phyloP scores from a whole-genome alignment of 768 basidiomycete species.

The Leucogyrophana mollusca region DNA sequence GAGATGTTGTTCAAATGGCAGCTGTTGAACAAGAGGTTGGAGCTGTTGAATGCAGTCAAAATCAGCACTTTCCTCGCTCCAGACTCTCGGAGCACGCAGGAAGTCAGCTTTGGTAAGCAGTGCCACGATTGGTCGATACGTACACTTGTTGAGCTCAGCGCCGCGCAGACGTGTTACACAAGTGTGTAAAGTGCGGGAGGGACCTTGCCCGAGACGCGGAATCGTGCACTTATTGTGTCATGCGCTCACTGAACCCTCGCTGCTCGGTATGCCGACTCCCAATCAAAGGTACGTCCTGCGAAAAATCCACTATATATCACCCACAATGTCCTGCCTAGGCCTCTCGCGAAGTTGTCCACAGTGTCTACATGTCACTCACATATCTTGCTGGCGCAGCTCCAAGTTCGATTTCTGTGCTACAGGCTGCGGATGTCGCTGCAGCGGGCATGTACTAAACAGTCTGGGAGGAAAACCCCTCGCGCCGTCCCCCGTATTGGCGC shows the following conservation, averaged over 20 bases:
- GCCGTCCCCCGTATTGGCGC: too few species aligned
- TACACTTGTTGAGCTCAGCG: constrained; percentile 6
- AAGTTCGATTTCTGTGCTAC: constrained; percentile 55
- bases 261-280: constrained; percentile 79
- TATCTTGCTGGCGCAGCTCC: constrained; percentile 55
- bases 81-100: constrained; percentile 26
- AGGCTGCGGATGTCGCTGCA: constrained; percentile 68
- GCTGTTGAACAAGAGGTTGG: constrained; percentile 65
- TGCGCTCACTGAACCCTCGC: constrained; percentile 41
- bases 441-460: constrained; percentile 15
- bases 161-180: constrained; percentile 44
- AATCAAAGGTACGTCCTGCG: constrained; percentile 54
- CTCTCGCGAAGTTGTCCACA: constrained; percentile 59
- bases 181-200: constrained; percentile 45
- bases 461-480: too few species aligned
- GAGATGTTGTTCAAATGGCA: constrained; percentile 77
- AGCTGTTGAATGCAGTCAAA: constrained; percentile 67
- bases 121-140: too few species aligned
- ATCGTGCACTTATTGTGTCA: constrained; percentile 44
- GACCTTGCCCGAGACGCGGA: constrained; percentile 31
- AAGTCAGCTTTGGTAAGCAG: constrained; percentile 34
- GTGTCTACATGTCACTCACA: constrained; percentile 65
- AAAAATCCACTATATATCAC: not conserved
- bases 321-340: constrained; percentile 35
- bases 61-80: constrained; percentile 21